phyloP scores from a whole-genome alignment of 1,284 basidiomycete genomes.

The Ustilago xerochloae region DNA sequence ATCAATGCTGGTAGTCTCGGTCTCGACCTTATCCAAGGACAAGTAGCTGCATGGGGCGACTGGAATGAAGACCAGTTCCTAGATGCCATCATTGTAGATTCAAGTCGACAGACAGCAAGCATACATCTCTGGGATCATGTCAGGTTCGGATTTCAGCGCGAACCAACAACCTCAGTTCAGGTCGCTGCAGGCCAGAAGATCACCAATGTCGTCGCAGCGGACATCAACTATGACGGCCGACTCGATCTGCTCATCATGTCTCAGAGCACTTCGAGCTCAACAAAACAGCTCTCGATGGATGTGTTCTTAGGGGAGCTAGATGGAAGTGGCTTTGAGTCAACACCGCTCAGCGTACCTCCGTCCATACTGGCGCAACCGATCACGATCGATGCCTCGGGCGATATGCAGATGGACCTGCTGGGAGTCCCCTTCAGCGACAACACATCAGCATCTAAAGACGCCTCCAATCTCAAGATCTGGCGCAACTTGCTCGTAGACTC shows the following conservation, averaged over 20 bases:
- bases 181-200: slow-evolving; percentile 54
- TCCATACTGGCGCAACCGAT: slow-evolving; percentile 84
- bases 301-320: slow-evolving; percentile 46
- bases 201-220: slow-evolving; percentile 85
- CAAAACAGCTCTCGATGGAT: slow-evolving; percentile 33
- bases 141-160: slow-evolving; percentile 74
- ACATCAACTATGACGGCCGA: slow-evolving; percentile 90
- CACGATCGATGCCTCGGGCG: slow-evolving; percentile 84
- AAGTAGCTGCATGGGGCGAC: slow-evolving; percentile 89
- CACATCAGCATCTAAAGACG: slow-evolving; percentile 13
- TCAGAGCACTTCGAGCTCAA: slow-evolving; percentile 15
- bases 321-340: slow-evolving; percentile 41
- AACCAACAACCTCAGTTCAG: slow-evolving; percentile 68
- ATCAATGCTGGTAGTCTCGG: slow-evolving; percentile 84
- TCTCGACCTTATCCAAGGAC: slow-evolving; percentile 74
- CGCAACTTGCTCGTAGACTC: slow-evolving; percentile 48
- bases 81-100: slow-evolving; percentile 81
- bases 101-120: slow-evolving; percentile 78
- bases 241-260: slow-evolving; percentile 88
- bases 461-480: slow-evolving; percentile 49
- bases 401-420: slow-evolving; percentile 88
- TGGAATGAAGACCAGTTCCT: slow-evolving; percentile 86
- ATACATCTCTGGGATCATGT: slow-evolving; percentile 85
- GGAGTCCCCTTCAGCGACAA: slow-evolving; percentile 73
- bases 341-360: slow-evolving; percentile 72